Conservation (phyloP, 2,329 filamentous ascomycete genomes). For the Orbilia ellipsospora region DNA sequence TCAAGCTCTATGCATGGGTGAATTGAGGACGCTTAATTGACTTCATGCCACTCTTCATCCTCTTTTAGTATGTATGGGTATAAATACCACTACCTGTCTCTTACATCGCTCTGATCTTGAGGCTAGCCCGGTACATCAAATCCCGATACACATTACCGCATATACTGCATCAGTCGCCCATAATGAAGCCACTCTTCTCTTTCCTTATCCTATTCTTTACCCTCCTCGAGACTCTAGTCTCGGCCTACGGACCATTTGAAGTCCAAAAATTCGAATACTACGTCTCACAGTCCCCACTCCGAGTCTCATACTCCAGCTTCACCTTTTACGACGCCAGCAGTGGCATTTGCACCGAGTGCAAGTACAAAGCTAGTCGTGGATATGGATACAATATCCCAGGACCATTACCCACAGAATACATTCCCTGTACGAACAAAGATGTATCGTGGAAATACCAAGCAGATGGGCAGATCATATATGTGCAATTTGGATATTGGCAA, state of each 20-base stretch:
- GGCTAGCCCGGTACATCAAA: no score
- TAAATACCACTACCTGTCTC: no score
- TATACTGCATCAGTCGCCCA: neutral
- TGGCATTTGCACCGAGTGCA: constrained; percentile 32
- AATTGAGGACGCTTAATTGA: no score
- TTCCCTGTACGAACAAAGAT: constrained; percentile 25
- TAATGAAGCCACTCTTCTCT: constrained; percentile 18
- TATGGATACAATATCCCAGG: constrained; percentile 10
- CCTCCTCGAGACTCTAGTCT: neutral
- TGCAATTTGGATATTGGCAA: constrained; percentile 37
- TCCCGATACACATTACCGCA: no score
- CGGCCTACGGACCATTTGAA: constrained; percentile 42
- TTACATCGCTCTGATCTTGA: no score
- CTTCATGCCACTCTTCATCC: no score
- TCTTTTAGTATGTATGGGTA: no score
- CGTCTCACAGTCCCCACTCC: constrained; percentile 32
- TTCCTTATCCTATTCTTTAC: constrained; percentile 10
- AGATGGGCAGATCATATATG: constrained; percentile 41
- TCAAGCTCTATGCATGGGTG: no score
- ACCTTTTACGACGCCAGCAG: constrained; percentile 36
- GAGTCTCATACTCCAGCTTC: constrained; percentile 46
- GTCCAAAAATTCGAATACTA: constrained; percentile 45
- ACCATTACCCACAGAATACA: constrained; percentile 24
- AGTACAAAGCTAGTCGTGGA: constrained; percentile 24
- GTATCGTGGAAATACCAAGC: constrained; percentile 41